Conservation (phyloP, 2,329 filamentous ascomycete genomes). For the Trichoderma breve region DNA sequence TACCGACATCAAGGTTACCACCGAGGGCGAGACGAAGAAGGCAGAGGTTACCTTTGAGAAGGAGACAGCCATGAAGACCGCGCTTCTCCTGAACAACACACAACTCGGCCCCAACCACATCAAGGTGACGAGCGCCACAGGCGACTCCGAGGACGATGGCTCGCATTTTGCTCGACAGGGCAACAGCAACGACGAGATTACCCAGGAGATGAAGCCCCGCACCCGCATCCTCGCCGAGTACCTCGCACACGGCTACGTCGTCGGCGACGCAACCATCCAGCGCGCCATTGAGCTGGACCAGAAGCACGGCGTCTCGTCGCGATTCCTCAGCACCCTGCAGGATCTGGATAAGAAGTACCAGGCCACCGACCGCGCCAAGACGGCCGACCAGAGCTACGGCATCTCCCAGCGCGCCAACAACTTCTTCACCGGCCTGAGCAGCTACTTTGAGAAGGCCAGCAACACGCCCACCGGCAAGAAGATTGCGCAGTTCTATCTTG, state of each 20-base stretch:
- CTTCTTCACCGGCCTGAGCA: conserved; percentile 64
- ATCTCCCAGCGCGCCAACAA: conserved; percentile 70
- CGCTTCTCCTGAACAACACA: conserved; percentile 94
- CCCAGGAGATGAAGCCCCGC: conserved; percentile 95
- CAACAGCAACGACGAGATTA: conserved; percentile 67
- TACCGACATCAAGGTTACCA: conserved; percentile 71
- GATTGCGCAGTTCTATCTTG: conserved; percentile 82
- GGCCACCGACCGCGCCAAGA: conserved; percentile 80
- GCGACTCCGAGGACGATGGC: conserved; percentile 62
- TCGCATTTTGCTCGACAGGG: conserved; percentile 53
- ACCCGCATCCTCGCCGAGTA: conserved; percentile 94
- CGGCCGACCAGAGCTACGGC: conserved; percentile 80
- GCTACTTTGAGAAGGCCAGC: conserved; percentile 93
- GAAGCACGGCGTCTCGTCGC: conserved; percentile 79
- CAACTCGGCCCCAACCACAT: conserved; percentile 88
- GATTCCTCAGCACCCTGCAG: conserved; percentile 74
- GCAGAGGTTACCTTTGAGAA: conserved; percentile 97
- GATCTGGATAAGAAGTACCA: conserved; percentile 83
- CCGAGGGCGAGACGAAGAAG: conserved; percentile 67
- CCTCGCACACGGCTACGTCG: conserved; percentile 87
- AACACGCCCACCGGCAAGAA: conserved; percentile 85
- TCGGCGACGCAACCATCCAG: conserved; percentile 73
- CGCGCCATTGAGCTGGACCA: conserved; percentile 83
- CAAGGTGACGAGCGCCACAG: conserved; percentile 65
- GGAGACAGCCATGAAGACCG: conserved; percentile 93